Evolutionary conservation across 2,329 filamentous ascomycete genomes (phyloP).

Genomic region (Neonectria sp.): DNA sequence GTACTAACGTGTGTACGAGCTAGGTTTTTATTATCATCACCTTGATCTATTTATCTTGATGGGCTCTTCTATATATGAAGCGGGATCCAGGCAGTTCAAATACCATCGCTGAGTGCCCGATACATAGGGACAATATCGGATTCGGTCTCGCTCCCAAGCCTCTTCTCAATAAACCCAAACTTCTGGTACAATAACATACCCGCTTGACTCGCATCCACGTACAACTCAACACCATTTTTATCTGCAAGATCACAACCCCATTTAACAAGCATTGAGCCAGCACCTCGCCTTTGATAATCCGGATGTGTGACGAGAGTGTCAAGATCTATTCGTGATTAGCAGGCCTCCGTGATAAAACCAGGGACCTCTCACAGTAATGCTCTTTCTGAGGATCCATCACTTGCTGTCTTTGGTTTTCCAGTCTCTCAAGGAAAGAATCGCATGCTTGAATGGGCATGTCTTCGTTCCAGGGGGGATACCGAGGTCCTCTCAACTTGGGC

Average conservation of each 20-base stretch:
- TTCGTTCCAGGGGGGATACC: slow-evolving; percentile 36
- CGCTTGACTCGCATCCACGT: slow-evolving; percentile 44
- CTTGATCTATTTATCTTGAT: no score
- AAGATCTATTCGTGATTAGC: slow-evolving; percentile 34
- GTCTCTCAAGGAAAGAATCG: slow-evolving; percentile 32
- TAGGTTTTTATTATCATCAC: no score
- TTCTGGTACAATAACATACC: slow-evolving; percentile 32
- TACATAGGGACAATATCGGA: slow-evolving; percentile 35
- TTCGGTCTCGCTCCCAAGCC: slow-evolving; percentile 11
- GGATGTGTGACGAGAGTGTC: slow-evolving; percentile 47
- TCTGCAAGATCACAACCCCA: slow-evolving; percentile 47
- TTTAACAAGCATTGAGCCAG: slow-evolving; percentile 43
- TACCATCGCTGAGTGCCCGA: background rate
- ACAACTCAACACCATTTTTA: slow-evolving; percentile 35
- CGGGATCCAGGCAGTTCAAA: no score
- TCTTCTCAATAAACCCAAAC: slow-evolving; percentile 38
- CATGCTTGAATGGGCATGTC: slow-evolving; percentile 35
- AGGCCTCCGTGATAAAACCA: no score
- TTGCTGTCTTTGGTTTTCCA: slow-evolving; percentile 32
- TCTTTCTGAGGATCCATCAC: slow-evolving; percentile 34
- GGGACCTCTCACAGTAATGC: slow-evolving; percentile 35
- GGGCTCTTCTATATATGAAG: no score
- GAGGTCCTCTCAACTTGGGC: slow-evolving; percentile 32
- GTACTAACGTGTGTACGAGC: no score
- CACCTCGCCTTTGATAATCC: slow-evolving; percentile 45